These are phyloP conservation scores for Hypoxylon fragiforme DNA, from an alignment of 495 filamentous ascomycete species.

Conservation along the genomic window DNA sequence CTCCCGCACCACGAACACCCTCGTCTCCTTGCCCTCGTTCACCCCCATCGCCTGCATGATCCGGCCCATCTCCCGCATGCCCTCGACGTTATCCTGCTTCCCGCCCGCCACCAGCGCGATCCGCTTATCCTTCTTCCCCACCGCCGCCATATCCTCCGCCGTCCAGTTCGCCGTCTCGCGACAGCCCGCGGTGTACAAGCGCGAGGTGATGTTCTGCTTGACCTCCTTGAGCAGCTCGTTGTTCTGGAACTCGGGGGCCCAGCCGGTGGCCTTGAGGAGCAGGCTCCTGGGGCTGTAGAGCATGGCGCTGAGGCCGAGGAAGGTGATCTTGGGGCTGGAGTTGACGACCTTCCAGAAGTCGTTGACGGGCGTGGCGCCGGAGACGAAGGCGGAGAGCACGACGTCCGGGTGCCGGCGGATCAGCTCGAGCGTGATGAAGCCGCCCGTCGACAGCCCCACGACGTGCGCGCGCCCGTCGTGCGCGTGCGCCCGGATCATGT, in stretches of 20 bases:
- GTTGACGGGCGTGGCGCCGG: constrained; percentile 33
- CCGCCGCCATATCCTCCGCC: constrained; percentile 18
- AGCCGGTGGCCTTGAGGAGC: constrained; percentile 21
- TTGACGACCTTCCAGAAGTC: constrained; percentile 30
- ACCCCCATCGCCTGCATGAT: constrained; percentile 26
- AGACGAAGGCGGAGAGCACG: constrained; percentile 31
- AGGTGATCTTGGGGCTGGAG: constrained; percentile 14
- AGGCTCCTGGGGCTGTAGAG: constrained; percentile 21
- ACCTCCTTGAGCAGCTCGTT: constrained; percentile 36
- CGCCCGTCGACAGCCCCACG: constrained; percentile 41
- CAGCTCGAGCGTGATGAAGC: constrained; percentile 33
- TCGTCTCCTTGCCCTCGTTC: constrained; percentile 15
- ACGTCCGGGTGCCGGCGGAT: constrained; percentile 34
- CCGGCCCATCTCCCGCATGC: constrained; percentile 29
- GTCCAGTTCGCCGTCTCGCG: constrained; percentile 20
- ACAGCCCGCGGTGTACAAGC: constrained; percentile 7
- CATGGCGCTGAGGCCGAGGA: constrained; percentile 18
- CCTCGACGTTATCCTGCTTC: constrained; percentile 38
- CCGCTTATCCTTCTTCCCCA: constrained; percentile 31
- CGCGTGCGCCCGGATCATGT: constrained; percentile 38
- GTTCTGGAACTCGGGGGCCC: constrained; percentile 23
- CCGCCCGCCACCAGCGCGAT: constrained; percentile 33
- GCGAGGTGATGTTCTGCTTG: constrained; percentile 23
- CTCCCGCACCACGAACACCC: constrained; percentile 38
- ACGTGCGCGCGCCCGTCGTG: constrained; percentile 36